Percentiles rank a stretch among this genome's conserved stretches.
These are phyloP conservation scores for Hypoxylon subgilvum DNA, from an alignment of 495 filamentous ascomycete genomes.

Conservation along the genomic window DNA sequence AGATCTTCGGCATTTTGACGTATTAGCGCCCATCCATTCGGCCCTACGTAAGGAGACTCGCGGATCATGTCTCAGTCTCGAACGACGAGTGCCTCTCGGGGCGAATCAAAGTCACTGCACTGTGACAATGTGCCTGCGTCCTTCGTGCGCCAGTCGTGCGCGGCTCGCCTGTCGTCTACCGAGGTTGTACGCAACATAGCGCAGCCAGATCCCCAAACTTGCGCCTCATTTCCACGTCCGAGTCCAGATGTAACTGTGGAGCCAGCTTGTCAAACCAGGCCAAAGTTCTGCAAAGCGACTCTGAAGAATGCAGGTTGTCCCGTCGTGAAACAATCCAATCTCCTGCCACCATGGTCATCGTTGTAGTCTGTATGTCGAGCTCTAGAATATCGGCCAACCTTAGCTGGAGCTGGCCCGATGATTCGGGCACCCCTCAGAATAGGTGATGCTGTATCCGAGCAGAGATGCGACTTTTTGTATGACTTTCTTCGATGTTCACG, in stretches of 20 bases:
- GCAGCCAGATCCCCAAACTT: slow-evolving; percentile 26
- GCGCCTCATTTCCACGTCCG: slow-evolving; percentile 21
- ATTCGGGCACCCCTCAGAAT: slow-evolving; percentile 20
- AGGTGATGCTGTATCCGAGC: background rate
- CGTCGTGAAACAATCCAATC: slow-evolving; percentile 29
- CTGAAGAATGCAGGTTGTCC: slow-evolving; percentile 3
- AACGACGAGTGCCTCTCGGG: slow-evolving; percentile 36
- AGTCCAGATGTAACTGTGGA: slow-evolving; percentile 18
- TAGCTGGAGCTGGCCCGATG: slow-evolving; percentile 5
- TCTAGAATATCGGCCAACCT: slow-evolving; percentile 26
- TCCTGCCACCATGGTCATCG: slow-evolving; percentile 4
- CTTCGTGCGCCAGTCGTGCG: slow-evolving; percentile 31
- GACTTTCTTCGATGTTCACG: no score
- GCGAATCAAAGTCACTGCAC: slow-evolving; percentile 32
- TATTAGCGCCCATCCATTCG: slow-evolving; percentile 38
- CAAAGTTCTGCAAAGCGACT: slow-evolving; percentile 5
- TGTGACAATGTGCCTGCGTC: slow-evolving; percentile 40
- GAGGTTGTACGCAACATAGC: slow-evolving; percentile 30
- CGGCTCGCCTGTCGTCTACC: slow-evolving; percentile 39
- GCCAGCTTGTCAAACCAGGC: slow-evolving; percentile 25
- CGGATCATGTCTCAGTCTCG: slow-evolving; percentile 40
- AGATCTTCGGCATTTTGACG: slow-evolving; percentile 40
- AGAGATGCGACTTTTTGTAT: slow-evolving; percentile 13
- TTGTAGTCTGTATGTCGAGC: background rate
- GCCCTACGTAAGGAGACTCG: slow-evolving; percentile 32